Evolutionary conservation across 129 eudicot genomes (phyloP), one percentile per base, ranked within the genome.

Genomic region (Pulicaria dysenterica): DNA sequence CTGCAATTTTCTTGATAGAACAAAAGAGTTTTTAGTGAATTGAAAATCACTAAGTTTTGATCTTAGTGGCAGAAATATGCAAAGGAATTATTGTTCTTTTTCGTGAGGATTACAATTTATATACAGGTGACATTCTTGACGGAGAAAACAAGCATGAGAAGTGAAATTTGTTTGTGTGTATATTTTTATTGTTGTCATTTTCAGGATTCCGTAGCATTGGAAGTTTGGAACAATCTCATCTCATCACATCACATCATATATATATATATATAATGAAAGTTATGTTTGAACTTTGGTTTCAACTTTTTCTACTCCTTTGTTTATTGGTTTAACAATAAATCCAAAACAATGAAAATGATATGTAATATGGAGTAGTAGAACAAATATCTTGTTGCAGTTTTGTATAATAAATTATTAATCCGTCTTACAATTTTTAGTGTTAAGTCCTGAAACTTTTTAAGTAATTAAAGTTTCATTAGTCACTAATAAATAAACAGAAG

Each of bases 41-140:
- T 7, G 64, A 6, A 9, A 10, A 24, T 54, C 38, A 2, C 7
- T 36, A n/a, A 34, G 13, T 17, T 64, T 51, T 74, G 48, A 41
- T 47, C 17, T 46, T 36, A 4, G 55, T 37, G 15, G 16, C 67
- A 39, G 40, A 38, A 38, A 11, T 15, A 45, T 7, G 19, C 38
- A 42, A 70, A 55, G 13, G 14, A 12, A 13, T 58, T 17, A 16
- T 54, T 54, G 31, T 24, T 24, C 31, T 24, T 24, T 24, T 24
- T 24, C 31, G 1, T 24, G 31, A 24, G 31, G 31, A 24, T 24
- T 24, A 24, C 2, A 24, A 24, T 19, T 51, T 41, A 24, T 60
- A 77, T n/a, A n/a, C n/a, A n/a, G 36, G 66, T 58, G 46, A 48
- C 76, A 77, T 77, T 77, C 70, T 69, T 77, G 81, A 69, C 76